These are phyloP conservation scores for Prunus persica DNA, from an alignment of 306 rosid genomes.

Conservation along the genomic window DNA sequence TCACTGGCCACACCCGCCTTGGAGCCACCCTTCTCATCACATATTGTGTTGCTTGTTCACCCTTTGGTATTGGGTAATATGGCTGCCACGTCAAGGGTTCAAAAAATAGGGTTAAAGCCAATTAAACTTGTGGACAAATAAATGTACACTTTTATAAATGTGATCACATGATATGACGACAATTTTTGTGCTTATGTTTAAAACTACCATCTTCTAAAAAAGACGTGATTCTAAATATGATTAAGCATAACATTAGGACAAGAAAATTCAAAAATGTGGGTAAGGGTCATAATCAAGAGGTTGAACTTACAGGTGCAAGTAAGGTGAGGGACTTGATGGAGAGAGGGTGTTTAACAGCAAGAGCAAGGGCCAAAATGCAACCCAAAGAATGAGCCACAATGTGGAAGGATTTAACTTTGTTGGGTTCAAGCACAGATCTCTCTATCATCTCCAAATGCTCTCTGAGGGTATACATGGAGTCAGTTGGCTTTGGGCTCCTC, in stretches of 20 bases:
- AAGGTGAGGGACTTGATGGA: constrained; percentile 79
- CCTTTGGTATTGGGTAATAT: constrained; percentile 67
- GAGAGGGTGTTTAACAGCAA: constrained; percentile 70
- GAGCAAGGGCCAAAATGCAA: constrained; percentile 83
- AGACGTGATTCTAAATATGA: too few species aligned
- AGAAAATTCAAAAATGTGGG: not conserved
- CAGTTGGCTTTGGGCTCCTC: constrained; percentile 83
- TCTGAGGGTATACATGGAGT: constrained; percentile 72
- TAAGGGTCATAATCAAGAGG: not conserved
- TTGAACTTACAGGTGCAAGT: constrained; percentile 73
- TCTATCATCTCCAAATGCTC: constrained; percentile 92
- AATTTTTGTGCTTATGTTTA: not conserved
- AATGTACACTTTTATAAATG: not conserved
- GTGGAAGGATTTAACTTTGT: constrained; percentile 75
- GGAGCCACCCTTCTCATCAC: constrained; percentile 88
- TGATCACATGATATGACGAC: not conserved
- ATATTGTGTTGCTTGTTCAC: constrained; percentile 62
- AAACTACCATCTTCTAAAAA: not conserved
- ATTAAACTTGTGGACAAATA: not conserved
- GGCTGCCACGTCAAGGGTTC: constrained; percentile 38
- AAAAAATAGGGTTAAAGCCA: not conserved
- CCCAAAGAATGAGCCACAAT: constrained; percentile 96
- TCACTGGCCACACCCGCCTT: constrained; percentile 84
- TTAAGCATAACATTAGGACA: too few species aligned
- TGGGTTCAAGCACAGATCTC: constrained; percentile 61